phyloP scores from a whole-genome alignment of 371 early-diverging fungal genomes.

The Mortierella sp. region DNA sequence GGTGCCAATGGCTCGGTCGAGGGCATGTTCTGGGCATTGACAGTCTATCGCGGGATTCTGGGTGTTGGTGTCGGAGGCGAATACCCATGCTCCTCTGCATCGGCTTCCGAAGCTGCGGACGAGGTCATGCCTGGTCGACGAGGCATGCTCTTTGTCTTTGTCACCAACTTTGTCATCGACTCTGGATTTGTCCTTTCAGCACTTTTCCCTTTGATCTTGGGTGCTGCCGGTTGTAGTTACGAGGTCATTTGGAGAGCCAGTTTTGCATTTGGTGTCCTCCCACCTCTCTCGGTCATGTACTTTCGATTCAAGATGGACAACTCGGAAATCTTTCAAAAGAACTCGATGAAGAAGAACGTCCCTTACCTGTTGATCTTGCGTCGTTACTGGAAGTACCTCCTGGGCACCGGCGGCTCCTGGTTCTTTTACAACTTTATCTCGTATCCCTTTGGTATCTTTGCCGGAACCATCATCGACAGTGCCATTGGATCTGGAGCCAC shows the following conservation, averaged over 20 bases:
- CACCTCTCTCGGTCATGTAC: conserved; percentile 68
- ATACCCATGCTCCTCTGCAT: conserved; percentile 68
- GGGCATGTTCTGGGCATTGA: conserved; percentile 71
- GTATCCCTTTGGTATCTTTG: conserved; percentile 67
- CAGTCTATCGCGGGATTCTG: conserved; percentile 66
- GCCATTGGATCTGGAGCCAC: conserved; percentile 56
- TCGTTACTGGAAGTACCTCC: conserved; percentile 68
- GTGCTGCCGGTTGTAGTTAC: conserved; percentile 58
- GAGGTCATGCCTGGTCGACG: conserved; percentile 63
- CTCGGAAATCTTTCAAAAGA: conserved; percentile 60
- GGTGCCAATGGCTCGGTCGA: conserved; percentile 44
- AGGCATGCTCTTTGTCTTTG: conserved; percentile 65
- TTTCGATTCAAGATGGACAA: conserved; percentile 69
- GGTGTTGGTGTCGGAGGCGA: conserved; percentile 66
- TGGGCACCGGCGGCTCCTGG: conserved; percentile 68
- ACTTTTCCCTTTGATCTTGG: conserved; percentile 63
- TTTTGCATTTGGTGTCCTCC: conserved; percentile 66
- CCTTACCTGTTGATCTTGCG: conserved; percentile 69
- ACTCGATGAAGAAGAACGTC: conserved; percentile 62
- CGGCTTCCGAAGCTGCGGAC: conserved; percentile 70
- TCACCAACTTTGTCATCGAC: conserved; percentile 67
- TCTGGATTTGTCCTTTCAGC: conserved; percentile 68
- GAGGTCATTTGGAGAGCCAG: conserved; percentile 64
- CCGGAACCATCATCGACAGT: conserved; percentile 61
- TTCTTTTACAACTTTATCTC: conserved; percentile 74